Evolutionary conservation across 1,139 yeast species (phyloP), one percentile per base, ranked within the genome.

Genomic region (Candida glucosophila): DNA sequence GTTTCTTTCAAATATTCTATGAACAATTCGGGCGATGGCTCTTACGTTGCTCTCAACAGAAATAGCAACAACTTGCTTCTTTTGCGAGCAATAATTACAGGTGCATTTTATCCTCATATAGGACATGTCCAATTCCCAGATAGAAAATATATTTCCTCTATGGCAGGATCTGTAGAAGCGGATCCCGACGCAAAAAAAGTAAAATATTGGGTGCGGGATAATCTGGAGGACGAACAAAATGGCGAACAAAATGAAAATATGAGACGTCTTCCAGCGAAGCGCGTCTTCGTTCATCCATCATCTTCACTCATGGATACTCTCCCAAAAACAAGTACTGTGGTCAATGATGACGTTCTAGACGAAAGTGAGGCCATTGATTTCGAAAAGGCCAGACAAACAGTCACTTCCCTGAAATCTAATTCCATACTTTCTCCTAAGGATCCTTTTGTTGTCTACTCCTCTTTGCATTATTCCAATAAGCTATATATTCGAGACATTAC

Each of bases 211-310:
- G 64, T 78, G 26, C 55, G 79, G 41, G 77, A 75, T 26, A 42
- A 22, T 4, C n/a, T n/a, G n/a, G n/a, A n/a, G n/a, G n/a, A n/a
- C n/a, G n/a, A n/a, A n/a, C 31, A 28, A 5, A 15, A 25, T 7
- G 30, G 31, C 2, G 40, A 35, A 7, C 34, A 7, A 21, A 21
- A 10, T 11, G 6, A 6, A 11, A 11, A 5, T 10, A 5, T 34
- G 12, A n/a, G n/a, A n/a, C n/a, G n/a, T n/a, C 41, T 66, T 3
- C 83, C 85, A 1, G 73, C 80, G 0, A 58, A 67, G 0, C 56
- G 95, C 27, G 83, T 85, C 0, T 86, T 82, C 36, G 52, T 83
- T 10, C 95, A 86, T 44, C 95, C 96, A 1, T 75, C 90, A 0
- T 83, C 95, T 0, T 64, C 78, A 2, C 41, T 81, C 22, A 82